phyloP scores from a whole-genome alignment of 768 basidiomycete genomes.

The Rhodosporidiobolus sp. region DNA sequence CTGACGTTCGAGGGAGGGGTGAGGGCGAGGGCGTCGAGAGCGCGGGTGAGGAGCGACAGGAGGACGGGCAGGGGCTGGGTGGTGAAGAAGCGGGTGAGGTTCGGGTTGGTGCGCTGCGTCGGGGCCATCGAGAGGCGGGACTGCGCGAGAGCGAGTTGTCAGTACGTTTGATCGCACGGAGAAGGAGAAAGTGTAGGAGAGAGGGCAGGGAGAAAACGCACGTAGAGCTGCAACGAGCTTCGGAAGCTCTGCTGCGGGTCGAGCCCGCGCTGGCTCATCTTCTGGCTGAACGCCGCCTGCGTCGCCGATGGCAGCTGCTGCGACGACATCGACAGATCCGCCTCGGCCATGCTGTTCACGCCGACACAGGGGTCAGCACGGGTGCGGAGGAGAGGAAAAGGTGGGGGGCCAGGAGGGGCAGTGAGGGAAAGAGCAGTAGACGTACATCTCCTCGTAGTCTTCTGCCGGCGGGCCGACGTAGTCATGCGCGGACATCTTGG shows the following conservation, averaged over 20 bases:
- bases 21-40: conserved; percentile 1
- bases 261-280: conserved; percentile 58
- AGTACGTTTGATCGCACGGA: neutral
- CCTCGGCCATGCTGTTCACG: neutral
- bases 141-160: conserved; percentile 50
- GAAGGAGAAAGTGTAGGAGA: neutral
- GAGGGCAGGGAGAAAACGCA: conserved; percentile 50
- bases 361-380: neutral
- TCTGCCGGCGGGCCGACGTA: conserved; percentile 71
- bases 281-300: conserved; percentile 62
- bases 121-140: conserved; percentile 50
- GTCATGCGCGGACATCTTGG: conserved; percentile 65
- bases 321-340: conserved; percentile 10
- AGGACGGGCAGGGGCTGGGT: conserved; percentile 19
- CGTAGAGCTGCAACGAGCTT: conserved; percentile 74
- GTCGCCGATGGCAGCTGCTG: neutral
- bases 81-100: conserved; percentile 70
- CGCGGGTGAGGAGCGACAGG: neutral
- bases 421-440: neutral
- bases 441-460: conserved; percentile 33
- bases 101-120: conserved; percentile 56
- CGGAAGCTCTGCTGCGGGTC: conserved; percentile 69
- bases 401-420: too few species aligned
- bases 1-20: neutral
- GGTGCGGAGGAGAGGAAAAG: neutral